These are phyloP conservation scores for Arthroderma uncinatum DNA, from an alignment of 2,329 filamentous ascomycete genomes.

Conservation along the genomic window DNA sequence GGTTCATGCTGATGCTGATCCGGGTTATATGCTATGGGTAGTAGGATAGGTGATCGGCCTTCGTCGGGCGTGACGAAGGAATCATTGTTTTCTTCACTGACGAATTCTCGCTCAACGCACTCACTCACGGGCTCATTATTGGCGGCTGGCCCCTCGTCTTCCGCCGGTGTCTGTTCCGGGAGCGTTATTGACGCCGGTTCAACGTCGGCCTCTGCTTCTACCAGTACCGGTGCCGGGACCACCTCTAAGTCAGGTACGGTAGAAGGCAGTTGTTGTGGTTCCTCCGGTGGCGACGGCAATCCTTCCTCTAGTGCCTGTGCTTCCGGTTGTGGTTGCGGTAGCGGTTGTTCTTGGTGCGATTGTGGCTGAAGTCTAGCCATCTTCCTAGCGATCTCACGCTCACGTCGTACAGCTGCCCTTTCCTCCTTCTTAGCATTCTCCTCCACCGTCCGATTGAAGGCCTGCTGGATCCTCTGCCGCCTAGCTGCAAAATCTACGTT, in stretches of 20 bases:
- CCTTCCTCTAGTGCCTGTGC: neutral
- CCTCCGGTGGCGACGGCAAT: neutral
- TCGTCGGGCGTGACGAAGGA: constrained; percentile 15
- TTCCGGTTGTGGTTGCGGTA: neutral
- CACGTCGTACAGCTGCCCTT: constrained; percentile 29
- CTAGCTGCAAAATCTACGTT: constrained; percentile 77
- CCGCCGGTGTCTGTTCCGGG: neutral
- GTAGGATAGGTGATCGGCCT: constrained; percentile 13
- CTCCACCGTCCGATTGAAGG: constrained; percentile 72
- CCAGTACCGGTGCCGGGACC: neutral
- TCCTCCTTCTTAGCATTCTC: constrained; percentile 52
- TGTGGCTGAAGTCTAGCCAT: constrained; percentile 11
- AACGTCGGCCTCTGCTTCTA: neutral
- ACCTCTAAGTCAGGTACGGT: constrained; percentile 1
- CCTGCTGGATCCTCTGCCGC: constrained; percentile 69
- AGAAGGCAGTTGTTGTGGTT: constrained; percentile 12
- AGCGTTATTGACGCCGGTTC: neutral
- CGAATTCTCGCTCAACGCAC: neutral
- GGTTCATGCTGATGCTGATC: neutral
- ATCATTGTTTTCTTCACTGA: constrained; percentile 10
- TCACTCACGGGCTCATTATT: neutral
- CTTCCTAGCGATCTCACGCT: constrained; percentile 18
- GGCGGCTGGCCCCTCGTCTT: neutral
- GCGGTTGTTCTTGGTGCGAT: neutral
- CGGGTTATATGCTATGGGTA: neutral